These are phyloP conservation scores for Annulohypoxylon truncatum DNA, from an alignment of 2,329 filamentous ascomycete species.

Conservation along the genomic window DNA sequence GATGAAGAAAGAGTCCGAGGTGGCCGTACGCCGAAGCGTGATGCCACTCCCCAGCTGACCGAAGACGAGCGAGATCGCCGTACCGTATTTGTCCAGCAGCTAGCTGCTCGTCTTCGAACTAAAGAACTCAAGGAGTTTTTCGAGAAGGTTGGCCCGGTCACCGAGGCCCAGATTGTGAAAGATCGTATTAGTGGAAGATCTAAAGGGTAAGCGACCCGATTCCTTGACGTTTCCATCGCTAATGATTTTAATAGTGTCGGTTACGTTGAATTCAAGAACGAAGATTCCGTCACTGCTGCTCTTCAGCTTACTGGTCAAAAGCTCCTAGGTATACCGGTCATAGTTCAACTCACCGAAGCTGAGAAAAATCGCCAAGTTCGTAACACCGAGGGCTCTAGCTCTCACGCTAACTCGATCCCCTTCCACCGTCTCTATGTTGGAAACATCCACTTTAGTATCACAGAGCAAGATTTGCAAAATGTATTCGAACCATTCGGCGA, in stretches of 20 bases:
- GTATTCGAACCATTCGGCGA: constrained; percentile 98
- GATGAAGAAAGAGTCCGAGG: constrained; percentile 60
- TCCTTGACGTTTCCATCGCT: constrained; percentile 1
- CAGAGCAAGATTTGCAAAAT: constrained; percentile 92
- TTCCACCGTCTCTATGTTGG: constrained; percentile 99
- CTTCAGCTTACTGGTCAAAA: constrained; percentile 99
- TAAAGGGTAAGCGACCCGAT: constrained; percentile 80
- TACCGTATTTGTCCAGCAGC: constrained; percentile 98
- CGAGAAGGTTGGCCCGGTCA: constrained; percentile 92
- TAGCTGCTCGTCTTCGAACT: constrained; percentile 91
- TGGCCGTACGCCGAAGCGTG: constrained; percentile 55
- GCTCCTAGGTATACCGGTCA: constrained; percentile 97
- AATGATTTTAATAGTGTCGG: constrained; percentile 77
- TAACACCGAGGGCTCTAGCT: constrained; percentile 75
- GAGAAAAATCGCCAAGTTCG: constrained; percentile 99
- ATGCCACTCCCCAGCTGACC: constrained; percentile 78
- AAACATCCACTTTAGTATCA: constrained; percentile 99
- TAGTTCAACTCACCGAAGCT: constrained; percentile 97
- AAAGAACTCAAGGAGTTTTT: constrained; percentile 96
- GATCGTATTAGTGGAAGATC: constrained; percentile 96
- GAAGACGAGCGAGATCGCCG: constrained; percentile 97
- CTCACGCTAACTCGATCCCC: constrained; percentile 84
- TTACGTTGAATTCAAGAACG: constrained; percentile 98
- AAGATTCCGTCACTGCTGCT: constrained; percentile 92
- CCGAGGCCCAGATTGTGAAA: constrained; percentile 98